A percentile compares a stretch with the other conserved stretches of the same genome.
phyloP scores from a whole-genome alignment of 768 basidiomycete genomes.

The Lentinula guzmanii region DNA sequence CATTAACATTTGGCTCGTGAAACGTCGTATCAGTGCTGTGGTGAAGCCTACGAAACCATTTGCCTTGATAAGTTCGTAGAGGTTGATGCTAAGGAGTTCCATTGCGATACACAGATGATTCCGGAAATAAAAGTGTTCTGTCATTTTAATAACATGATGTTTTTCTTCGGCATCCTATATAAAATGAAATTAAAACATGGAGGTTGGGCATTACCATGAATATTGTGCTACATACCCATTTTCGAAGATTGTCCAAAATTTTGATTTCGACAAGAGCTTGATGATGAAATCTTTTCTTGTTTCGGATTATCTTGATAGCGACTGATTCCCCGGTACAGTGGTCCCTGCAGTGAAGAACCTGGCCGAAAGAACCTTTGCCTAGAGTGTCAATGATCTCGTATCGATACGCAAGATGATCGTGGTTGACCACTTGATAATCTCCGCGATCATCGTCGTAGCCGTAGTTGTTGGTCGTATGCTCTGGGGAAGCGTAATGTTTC shows the following conservation, averaged over 20 bases:
- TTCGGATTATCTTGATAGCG: slow-evolving; percentile 98
- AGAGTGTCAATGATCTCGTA: slow-evolving; percentile 91
- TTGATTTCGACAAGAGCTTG: slow-evolving; percentile 99
- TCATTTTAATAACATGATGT: slow-evolving; percentile 97
- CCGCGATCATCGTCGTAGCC: slow-evolving; percentile 98
- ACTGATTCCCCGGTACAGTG: slow-evolving; percentile 94
- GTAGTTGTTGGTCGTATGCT: slow-evolving; percentile 77
- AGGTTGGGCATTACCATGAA: background rate
- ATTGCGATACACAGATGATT: slow-evolving; percentile 97
- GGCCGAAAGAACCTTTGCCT: slow-evolving; percentile 98
- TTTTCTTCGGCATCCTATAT: slow-evolving; percentile 90
- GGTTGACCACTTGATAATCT: slow-evolving; percentile 86
- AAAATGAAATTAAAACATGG: slow-evolving; percentile 1
- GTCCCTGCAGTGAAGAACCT: slow-evolving; percentile 93
- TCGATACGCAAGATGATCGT: slow-evolving; percentile 95
- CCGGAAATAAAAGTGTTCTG: slow-evolving; percentile 96
- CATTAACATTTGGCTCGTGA: slow-evolving; percentile 92
- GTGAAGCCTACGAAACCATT: slow-evolving; percentile 99
- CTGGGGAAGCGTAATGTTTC: slow-evolving; percentile 76
- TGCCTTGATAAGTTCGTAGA: slow-evolving; percentile 98
- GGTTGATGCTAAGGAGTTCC: slow-evolving; percentile 95
- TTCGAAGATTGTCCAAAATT: slow-evolving; percentile 90
- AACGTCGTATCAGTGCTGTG: slow-evolving; percentile 88
- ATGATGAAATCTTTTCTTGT: slow-evolving; percentile 98
- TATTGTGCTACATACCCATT: slow-evolving; percentile 75